These are phyloP conservation scores for Penicillium robsamsonii DNA, from an alignment of 495 filamentous ascomycete species.

Conservation along the genomic window DNA sequence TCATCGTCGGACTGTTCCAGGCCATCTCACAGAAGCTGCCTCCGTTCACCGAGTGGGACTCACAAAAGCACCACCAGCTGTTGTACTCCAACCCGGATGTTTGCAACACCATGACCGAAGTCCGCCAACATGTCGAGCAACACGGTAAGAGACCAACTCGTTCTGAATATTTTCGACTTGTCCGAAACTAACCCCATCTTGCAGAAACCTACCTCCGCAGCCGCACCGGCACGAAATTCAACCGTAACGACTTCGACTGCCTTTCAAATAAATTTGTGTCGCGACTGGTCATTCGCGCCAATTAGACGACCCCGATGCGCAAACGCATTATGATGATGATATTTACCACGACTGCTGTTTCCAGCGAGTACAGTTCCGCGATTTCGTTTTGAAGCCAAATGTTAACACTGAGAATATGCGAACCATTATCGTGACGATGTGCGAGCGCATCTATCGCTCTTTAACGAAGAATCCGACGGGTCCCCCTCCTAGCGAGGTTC, in stretches of 20 bases:
- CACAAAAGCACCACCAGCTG: constrained; percentile 77
- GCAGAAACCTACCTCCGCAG: constrained; percentile 59
- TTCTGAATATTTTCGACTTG: background rate
- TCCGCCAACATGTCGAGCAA: constrained; percentile 81
- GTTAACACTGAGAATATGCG: constrained; percentile 20
- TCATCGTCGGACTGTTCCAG: constrained; percentile 91
- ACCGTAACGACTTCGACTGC: constrained; percentile 86
- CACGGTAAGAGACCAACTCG: constrained; percentile 63
- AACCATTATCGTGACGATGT: constrained; percentile 27
- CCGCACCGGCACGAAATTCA: constrained; percentile 67
- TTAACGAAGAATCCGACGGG: constrained; percentile 18
- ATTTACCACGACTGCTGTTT: constrained; percentile 21
- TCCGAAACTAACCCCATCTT: constrained; percentile 25
- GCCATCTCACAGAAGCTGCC: constrained; percentile 94
- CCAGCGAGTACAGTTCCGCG: constrained; percentile 21
- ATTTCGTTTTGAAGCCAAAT: constrained; percentile 17
- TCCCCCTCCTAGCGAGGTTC: constrained; percentile 23
- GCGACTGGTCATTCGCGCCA: constrained; percentile 89
- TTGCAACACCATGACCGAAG: constrained; percentile 92
- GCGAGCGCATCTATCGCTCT: constrained; percentile 24
- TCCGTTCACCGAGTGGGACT: constrained; percentile 87
- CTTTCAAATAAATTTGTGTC: constrained; percentile 93
- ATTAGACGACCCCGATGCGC: constrained; percentile 57
- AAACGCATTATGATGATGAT: constrained; percentile 41
- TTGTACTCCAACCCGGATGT: constrained; percentile 85